phyloP scores from a whole-genome alignment of 768 basidiomycete species.

The Tricholoma matsutake region DNA sequence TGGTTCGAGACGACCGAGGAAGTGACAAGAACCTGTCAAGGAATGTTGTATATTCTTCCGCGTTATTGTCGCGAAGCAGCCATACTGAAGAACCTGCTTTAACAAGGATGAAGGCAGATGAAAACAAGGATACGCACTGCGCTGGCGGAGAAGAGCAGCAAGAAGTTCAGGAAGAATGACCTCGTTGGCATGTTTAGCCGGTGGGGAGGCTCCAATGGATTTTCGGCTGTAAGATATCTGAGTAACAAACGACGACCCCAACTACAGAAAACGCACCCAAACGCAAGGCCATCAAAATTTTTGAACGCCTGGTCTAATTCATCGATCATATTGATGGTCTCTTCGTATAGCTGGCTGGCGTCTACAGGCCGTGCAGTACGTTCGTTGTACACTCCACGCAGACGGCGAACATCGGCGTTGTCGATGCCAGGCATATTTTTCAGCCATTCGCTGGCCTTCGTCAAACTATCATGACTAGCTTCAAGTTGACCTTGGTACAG shows the following conservation, averaged over 20 bases:
- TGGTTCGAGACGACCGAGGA: slow-evolving; percentile 53
- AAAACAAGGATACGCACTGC: slow-evolving; percentile 45
- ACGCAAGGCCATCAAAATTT: slow-evolving; percentile 43
- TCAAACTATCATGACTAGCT: slow-evolving; percentile 54
- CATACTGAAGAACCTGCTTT: slow-evolving; percentile 47
- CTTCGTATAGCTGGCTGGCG: slow-evolving; percentile 52
- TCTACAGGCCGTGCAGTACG: slow-evolving; percentile 38
- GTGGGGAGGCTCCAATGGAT: slow-evolving; percentile 38
- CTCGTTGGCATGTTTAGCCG: slow-evolving; percentile 33
- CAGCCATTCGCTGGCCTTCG: slow-evolving; percentile 44
- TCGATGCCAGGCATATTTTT: slow-evolving; percentile 52
- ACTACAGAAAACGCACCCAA: slow-evolving; percentile 36
- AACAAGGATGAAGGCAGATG: slow-evolving; percentile 1
- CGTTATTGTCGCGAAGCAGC: slow-evolving; percentile 56
- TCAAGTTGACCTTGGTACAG: slow-evolving; percentile 58
- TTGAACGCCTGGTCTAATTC: slow-evolving; percentile 57
- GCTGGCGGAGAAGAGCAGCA: slow-evolving; percentile 60
- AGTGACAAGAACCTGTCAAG: slow-evolving; percentile 57
- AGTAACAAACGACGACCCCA: not conserved
- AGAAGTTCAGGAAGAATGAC: slow-evolving; percentile 58
- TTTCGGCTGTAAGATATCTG: slow-evolving; percentile 36
- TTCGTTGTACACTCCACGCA: slow-evolving; percentile 54
- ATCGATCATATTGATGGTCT: slow-evolving; percentile 56
- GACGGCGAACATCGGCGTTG: slow-evolving; percentile 52
- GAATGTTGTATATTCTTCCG: slow-evolving; percentile 48